Evolutionary conservation across 1,284 basidiomycete genomes (phyloP), one percentile per base, ranked within the genome.

Genomic region (Rhodotorula sp.): DNA sequence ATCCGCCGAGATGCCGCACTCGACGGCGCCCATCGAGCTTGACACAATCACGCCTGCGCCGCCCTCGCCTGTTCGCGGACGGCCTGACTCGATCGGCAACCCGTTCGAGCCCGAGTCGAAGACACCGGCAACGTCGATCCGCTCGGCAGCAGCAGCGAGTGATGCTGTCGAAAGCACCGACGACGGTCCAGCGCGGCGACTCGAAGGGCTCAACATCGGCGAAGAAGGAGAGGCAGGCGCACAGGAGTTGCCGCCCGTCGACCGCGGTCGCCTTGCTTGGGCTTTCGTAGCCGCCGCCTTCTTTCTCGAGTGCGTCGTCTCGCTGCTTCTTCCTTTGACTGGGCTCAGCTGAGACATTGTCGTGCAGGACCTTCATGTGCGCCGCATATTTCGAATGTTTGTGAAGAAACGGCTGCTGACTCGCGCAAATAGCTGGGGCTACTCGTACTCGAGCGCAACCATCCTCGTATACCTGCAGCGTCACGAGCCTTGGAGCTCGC

Each of bases 221-320:
- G 34, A 5, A 52, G 50, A 52, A 23, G 50, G 50, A 23, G 50
- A 52, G 50, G 8, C 10, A 4, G 10, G 9, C 13, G 52, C 52
- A 25, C 52, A 53, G 52, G 25, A 53, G 48, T 78, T 83, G 3
- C 79, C 78, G 0, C 81, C 80, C 0, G 80, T 81, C 16, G 82
- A 83, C 67, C 64, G 76, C 1, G 82, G 82, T 0, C 53, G 61
- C 8, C 69, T 77, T 0, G 82, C 82, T 4, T 82, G 81, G 81
- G 48, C 75, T 0, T 83, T 82, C 75, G 76, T 83, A 5, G 60
- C 78, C 5, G 81, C 74, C 0, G 81, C 81, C 0, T 74, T 68
- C 25, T 53, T 72, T 16, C 70, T 74, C 45, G 73, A 74, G 67
- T 49, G 48, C 48, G 48, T 63, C 49, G 41, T 25, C 27, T 25